phyloP scores from a whole-genome alignment of 2,329 filamentous ascomycete species.

The Colletotrichum graminicola region DNA sequence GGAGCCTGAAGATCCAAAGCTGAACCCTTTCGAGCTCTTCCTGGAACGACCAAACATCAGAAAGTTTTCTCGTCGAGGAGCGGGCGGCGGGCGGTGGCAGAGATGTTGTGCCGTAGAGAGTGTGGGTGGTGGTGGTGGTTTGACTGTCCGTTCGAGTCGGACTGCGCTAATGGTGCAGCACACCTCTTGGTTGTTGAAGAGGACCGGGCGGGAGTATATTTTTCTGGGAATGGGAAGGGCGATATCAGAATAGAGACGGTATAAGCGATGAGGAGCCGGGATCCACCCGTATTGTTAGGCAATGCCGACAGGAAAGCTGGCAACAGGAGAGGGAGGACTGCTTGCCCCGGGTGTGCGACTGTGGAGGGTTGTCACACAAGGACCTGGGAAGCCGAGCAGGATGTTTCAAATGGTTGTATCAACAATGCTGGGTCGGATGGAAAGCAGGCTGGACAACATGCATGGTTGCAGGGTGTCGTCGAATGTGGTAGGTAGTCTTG shows the following conservation, averaged over 20 bases:
- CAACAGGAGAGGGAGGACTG: constrained; percentile 37
- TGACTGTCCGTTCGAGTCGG: constrained; percentile 22
- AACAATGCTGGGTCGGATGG: constrained; percentile 46
- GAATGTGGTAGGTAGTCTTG: constrained; percentile 13
- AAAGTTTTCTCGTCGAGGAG: constrained; percentile 14
- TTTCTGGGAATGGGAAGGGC: constrained; percentile 21
- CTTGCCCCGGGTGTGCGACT: constrained; percentile 33
- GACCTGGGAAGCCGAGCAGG: constrained; percentile 40
- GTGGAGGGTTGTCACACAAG: constrained; percentile 40
- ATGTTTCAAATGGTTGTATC: constrained; percentile 47
- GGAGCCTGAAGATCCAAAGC: constrained; percentile 39
- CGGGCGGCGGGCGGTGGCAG: background rate
- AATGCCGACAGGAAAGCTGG: constrained; percentile 27
- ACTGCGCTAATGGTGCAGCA: constrained; percentile 23
- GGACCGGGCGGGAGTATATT: constrained; percentile 37
- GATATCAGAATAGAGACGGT: constrained; percentile 36
- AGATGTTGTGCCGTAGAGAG: constrained; percentile 4
- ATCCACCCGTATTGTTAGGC: constrained; percentile 36
- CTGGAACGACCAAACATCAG: constrained; percentile 40
- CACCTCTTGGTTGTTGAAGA: constrained; percentile 13
- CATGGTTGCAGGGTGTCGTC: constrained; percentile 42
- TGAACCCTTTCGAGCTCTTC: constrained; percentile 41
- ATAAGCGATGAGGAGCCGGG: constrained; percentile 35
- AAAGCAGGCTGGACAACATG: constrained; percentile 41
- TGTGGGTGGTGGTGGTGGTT: constrained; percentile 1